phyloP scores from a whole-genome alignment of 805 yeast species.

The Brettanomyces custersianus region DNA sequence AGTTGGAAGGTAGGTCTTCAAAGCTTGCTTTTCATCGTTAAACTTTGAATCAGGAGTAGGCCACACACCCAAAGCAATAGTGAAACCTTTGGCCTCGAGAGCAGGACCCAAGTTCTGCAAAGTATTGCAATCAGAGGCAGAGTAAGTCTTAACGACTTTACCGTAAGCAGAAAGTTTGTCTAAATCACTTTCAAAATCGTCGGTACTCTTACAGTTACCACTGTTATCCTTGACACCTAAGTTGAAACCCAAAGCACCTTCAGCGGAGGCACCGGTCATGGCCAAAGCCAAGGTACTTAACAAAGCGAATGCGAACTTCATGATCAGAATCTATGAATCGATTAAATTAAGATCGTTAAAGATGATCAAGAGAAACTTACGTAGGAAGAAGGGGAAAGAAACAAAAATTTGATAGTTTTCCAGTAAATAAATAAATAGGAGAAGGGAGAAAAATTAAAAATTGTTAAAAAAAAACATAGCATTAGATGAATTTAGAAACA shows the following conservation, averaged over 20 bases:
- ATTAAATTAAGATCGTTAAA: no score
- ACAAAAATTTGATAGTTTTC: no score
- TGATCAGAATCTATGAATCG: no score
- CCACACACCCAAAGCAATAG: slow-evolving; percentile 83
- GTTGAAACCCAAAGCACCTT: slow-evolving; percentile 56
- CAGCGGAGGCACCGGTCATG: slow-evolving; percentile 15
- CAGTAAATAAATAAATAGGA: no score
- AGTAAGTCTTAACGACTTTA: slow-evolving; percentile 70
- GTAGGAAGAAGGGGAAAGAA: no score
- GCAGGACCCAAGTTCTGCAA: slow-evolving; percentile 80
- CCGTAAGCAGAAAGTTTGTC: slow-evolving; percentile 49
- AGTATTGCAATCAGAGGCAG: slow-evolving; percentile 92
- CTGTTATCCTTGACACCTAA: slow-evolving; percentile 72
- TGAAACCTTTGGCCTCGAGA: slow-evolving; percentile 68
- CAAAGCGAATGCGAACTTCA: slow-evolving; percentile 20
- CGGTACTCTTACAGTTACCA: slow-evolving; percentile 68
- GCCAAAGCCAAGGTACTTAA: slow-evolving; percentile 17
- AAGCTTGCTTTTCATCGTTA: slow-evolving; percentile 64
- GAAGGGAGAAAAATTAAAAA: no score
- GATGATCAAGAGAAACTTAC: no score
- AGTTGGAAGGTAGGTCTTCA: slow-evolving; percentile 59
- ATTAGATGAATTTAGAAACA: no score
- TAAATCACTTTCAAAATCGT: slow-evolving; percentile 66
- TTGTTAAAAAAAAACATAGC: no score
- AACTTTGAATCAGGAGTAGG: slow-evolving; percentile 82